A percentile compares a stretch with the other conserved stretches of the same genome.
These are phyloP conservation scores for Tolypocladium paradoxum DNA, from an alignment of 2,329 filamentous ascomycete genomes.

Conservation along the genomic window DNA sequence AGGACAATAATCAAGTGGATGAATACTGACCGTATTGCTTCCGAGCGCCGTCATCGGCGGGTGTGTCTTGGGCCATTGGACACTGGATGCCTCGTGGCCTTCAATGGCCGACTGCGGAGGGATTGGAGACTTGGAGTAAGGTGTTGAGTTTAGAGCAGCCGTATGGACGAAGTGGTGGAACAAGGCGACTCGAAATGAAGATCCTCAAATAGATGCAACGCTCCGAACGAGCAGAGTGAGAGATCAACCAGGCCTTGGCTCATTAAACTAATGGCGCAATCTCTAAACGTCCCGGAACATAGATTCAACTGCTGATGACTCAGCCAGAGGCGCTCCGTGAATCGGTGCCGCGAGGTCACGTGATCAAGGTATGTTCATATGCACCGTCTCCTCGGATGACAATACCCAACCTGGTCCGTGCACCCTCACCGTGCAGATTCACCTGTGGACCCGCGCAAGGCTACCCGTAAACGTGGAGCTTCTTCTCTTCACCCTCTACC, in stretches of 20 bases:
- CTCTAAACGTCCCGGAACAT: not conserved
- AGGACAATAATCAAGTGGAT: not conserved
- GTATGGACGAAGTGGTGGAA: too few relatives aligned
- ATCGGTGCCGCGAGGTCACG: not conserved
- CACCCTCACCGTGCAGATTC: not conserved
- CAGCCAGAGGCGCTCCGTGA: not conserved
- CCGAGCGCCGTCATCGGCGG: conserved; percentile 8
- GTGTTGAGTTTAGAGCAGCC: not conserved
- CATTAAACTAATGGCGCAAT: not conserved
- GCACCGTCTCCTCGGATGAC: not conserved
- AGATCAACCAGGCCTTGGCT: not conserved
- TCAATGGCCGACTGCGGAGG: not conserved
- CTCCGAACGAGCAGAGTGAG: not conserved
- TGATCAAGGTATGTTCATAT: not conserved
- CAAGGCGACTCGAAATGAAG: not conserved
- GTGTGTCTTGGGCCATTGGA: conserved; percentile 13
- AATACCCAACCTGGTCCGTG: conserved; percentile 1
- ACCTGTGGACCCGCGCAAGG: conserved; percentile 3
- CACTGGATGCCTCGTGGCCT: not conserved
- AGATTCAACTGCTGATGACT: not conserved
- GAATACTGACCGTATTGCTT: conserved; percentile 19
- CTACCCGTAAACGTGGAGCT: conserved; percentile 4
- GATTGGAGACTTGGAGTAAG: not conserved
- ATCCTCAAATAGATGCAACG: not conserved
- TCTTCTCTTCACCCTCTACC: not conserved